phyloP scores from a whole-genome alignment of 768 basidiomycete species.

The Xerocomellus chrysenteron region DNA sequence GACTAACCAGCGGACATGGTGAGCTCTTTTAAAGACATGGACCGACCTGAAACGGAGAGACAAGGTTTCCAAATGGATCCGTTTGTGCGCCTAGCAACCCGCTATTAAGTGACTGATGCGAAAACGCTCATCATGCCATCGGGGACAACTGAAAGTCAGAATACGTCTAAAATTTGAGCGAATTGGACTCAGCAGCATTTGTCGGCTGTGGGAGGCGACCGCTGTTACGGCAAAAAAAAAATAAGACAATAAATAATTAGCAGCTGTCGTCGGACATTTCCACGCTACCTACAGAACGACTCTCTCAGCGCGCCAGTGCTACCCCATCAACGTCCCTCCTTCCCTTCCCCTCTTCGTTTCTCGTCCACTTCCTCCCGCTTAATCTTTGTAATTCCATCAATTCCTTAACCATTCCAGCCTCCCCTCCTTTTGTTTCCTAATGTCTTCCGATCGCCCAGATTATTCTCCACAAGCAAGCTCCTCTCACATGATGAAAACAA shows the following conservation, averaged over 20 bases:
- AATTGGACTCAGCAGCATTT: no score
- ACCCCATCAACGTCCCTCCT: constrained; percentile 25
- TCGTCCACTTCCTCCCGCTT: constrained; percentile 16
- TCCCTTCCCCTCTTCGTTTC: constrained; percentile 34
- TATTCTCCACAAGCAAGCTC: constrained; percentile 55
- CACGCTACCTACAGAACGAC: constrained; percentile 30
- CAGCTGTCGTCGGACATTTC: constrained; percentile 12
- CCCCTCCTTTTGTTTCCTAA: constrained; percentile 28
- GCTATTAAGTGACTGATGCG: background rate
- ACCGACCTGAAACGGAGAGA: no score
- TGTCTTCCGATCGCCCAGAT: constrained; percentile 42
- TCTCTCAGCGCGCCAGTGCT: constrained; percentile 12
- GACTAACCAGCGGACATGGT: background rate
- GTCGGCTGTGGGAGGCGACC: constrained; percentile 20
- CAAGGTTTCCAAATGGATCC: background rate
- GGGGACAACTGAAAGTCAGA: background rate
- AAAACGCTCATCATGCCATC: background rate
- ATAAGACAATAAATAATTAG: constrained; percentile 26
- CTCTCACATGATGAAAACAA: constrained; percentile 98
- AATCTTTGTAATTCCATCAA: constrained; percentile 26
- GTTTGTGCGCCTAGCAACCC: background rate
- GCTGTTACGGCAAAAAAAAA: constrained; percentile 21
- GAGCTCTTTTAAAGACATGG: background rate
- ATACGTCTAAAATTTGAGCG: background rate
- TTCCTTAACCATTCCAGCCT: constrained; percentile 5